Evolutionary conservation across 352 stramenopile species (phyloP).

Genomic region (Globisporangium splendens): DNA sequence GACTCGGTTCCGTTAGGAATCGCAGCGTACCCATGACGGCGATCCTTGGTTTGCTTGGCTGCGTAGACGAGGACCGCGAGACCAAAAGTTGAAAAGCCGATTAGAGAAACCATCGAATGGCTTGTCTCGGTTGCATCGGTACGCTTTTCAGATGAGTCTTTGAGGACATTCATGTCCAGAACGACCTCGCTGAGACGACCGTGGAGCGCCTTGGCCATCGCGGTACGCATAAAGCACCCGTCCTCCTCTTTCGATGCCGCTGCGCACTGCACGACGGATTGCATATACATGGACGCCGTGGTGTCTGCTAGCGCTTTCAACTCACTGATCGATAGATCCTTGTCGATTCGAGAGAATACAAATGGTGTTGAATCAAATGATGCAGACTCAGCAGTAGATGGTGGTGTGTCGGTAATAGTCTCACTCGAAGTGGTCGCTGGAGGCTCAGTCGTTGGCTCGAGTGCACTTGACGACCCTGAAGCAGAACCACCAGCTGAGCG

Average conservation of each 20-base stretch:
- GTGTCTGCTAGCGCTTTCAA: conserved; percentile 4
- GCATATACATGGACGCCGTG: conserved; percentile 5
- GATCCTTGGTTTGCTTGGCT: conserved; percentile 5
- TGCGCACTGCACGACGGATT: conserved; percentile 5
- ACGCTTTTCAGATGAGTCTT: background rate
- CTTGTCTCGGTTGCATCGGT: background rate
- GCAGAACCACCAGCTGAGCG: background rate
- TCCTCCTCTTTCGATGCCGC: background rate
- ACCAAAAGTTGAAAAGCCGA: background rate
- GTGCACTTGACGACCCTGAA: background rate
- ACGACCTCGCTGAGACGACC: background rate
- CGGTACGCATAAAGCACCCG: conserved; percentile 9
- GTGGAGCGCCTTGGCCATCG: conserved; percentile 8
- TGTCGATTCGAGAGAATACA: background rate
- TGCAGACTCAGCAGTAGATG: too few species aligned
- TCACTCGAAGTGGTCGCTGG: background rate
- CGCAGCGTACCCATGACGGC: conserved; percentile 7
- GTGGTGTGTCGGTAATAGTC: too few species aligned
- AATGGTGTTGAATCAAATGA: too few species aligned
- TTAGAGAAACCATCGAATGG: background rate
- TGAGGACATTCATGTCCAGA: conserved; percentile 3
- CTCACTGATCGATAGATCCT: background rate
- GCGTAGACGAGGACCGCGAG: conserved; percentile 1
- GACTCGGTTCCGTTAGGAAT: conserved; percentile 7
- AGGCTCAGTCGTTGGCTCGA: background rate